Base-by-base conservation (phyloP, 441 rosid species). In the Mallotus repandus region DNA sequence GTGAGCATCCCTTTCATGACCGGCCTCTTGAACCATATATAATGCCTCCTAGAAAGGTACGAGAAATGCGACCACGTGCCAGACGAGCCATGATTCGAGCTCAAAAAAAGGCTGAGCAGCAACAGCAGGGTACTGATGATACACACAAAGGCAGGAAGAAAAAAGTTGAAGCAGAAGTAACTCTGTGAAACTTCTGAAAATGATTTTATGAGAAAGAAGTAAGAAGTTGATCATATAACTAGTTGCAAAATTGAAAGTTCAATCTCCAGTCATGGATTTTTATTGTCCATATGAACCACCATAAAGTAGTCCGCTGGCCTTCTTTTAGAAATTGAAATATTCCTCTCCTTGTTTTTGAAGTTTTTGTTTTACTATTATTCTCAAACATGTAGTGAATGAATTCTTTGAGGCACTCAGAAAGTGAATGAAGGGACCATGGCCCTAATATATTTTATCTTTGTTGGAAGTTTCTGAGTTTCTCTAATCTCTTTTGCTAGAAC, bases 51-150 rank as follows among this genome's bases (percentile, higher is more conserved):
- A 87, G 98, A 77, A 81, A 60, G 56, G 93, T 94, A 32, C 85
- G 99, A 74, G 98, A 94, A 84, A 83, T 94, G 99, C 86, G 93
- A 58, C 99, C 99, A 4, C 94, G 97, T 54, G 91, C 84, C 32
- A 90, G 93, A 81, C 89, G 99, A 41, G 99, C 99, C 79, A 71
- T 91, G 86, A 79, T 92, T 82, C 89, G 99, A 73, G 98, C 97
- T 70, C 91, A 92, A 82, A 89, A 91, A 86, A 92, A 91, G 77
- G 91, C 86, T 13, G 94, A 94, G 79, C 84, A 80, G 86, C 96
- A 87, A 68, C 85, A 82, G 66, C 83, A 75, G 64, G 86, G 76
- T 43, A 80, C 81, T 29, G 71, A 78, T 55, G 86, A 91, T 61
- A 67, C 32, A 10, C 84, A 76, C 74, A 89, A 86, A 77, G 86